Percentiles rank a stretch among this genome's conserved stretches.
These are phyloP conservation scores for Platanthera guangdongensis DNA, from an alignment of 106 monocot genomes.

Conservation along the genomic window DNA sequence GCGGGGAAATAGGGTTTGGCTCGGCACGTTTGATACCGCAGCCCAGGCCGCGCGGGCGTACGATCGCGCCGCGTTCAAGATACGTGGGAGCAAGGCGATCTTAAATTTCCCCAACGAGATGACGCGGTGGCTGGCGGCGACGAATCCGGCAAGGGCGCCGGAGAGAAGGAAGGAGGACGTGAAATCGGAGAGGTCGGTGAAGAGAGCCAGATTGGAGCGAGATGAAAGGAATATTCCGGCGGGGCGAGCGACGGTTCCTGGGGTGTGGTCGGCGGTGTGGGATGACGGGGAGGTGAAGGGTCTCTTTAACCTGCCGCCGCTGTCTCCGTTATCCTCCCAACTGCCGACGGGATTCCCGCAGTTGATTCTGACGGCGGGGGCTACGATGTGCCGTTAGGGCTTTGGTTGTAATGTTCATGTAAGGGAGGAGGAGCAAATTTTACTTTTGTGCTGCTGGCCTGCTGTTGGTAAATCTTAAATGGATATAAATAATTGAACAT, in stretches of 20 bases:
- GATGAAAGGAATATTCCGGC: neutral
- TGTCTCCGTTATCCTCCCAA: slow-evolving; percentile 46
- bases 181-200: neutral
- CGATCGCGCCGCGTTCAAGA: slow-evolving; percentile 61
- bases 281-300: slow-evolving; percentile 13
- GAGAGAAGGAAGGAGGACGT: slow-evolving; percentile 2
- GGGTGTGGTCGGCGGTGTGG: slow-evolving; percentile 20
- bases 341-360: slow-evolving; percentile 32
- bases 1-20: slow-evolving; percentile 59
- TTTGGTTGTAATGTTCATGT: too few species aligned
- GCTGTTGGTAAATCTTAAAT: too few species aligned
- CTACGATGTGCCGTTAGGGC: too few species aligned
- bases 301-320: slow-evolving; percentile 26
- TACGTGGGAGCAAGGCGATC: slow-evolving; percentile 70
- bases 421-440: too few species aligned
- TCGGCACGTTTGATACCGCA: slow-evolving; percentile 66
- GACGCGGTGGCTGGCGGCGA: neutral
- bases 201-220: slow-evolving; percentile 19
- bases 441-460: too few species aligned
- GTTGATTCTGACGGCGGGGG: slow-evolving; percentile 16
- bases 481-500: too few species aligned
- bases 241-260: slow-evolving; percentile 21
- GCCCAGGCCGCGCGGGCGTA: slow-evolving; percentile 71
- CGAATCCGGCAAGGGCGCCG: neutral
- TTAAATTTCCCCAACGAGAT: slow-evolving; percentile 84